phyloP scores from a whole-genome alignment of 2,329 filamentous ascomycete species.

The Penicillium sp. region DNA sequence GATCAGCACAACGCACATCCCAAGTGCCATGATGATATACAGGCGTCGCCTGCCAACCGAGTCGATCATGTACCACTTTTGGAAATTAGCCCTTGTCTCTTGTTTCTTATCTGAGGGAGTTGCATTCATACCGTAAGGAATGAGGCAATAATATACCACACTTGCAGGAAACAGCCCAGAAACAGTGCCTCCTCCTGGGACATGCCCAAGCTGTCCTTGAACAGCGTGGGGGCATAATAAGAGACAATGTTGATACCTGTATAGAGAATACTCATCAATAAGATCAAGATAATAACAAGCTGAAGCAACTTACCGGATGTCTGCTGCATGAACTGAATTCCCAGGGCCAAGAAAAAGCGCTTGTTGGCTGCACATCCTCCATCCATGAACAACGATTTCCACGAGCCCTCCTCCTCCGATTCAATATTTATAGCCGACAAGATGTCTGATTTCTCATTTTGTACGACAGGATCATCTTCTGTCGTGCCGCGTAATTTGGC shows the following conservation, averaged over 20 bases:
- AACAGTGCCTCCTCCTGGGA: conserved; percentile 22
- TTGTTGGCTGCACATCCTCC: conserved; percentile 15
- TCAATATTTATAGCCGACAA: conserved; percentile 9
- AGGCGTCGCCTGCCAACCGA: conserved; percentile 12
- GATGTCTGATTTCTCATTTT: conserved; percentile 11
- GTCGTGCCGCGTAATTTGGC: conserved; percentile 18
- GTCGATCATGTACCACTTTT: conserved; percentile 18
- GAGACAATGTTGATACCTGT: conserved; percentile 22
- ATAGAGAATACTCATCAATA: neutral
- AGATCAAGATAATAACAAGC: neutral
- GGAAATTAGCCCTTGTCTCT: neutral
- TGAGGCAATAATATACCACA: conserved; percentile 30
- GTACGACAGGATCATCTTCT: conserved; percentile 15
- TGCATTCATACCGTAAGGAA: conserved; percentile 26
- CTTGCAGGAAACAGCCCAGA: conserved; percentile 27
- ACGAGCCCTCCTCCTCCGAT: conserved; percentile 16
- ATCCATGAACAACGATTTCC: conserved; percentile 15
- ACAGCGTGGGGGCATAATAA: conserved; percentile 29
- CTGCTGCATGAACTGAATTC: conserved; percentile 26
- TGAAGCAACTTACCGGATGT: conserved; percentile 16
- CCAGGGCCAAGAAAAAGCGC: conserved; percentile 17
- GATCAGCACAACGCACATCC: conserved; percentile 25
- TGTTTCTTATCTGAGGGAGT: conserved; percentile 12
- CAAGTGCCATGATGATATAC: conserved; percentile 16
- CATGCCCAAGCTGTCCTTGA: conserved; percentile 25